Conservation (phyloP, 2,329 filamentous ascomycete species). For the Monilinia polystroma region DNA sequence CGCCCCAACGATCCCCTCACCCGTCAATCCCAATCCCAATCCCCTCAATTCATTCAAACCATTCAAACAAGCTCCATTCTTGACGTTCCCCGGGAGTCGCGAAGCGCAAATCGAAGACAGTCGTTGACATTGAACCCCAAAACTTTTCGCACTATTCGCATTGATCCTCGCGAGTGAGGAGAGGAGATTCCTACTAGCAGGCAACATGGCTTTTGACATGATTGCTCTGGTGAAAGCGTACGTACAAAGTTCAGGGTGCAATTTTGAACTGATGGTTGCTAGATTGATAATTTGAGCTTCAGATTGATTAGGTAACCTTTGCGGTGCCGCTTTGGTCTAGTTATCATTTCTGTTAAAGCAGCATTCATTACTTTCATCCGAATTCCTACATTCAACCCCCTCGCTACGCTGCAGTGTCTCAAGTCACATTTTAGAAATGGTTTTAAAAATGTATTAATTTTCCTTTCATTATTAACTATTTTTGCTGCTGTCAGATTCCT, state of each 20-base stretch:
- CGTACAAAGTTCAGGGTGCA: background rate
- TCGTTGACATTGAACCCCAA: constrained; percentile 25
- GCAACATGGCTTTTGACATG: constrained; percentile 6
- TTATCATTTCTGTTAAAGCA: background rate
- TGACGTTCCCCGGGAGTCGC: background rate
- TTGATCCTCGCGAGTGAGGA: background rate
- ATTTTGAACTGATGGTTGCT: constrained; percentile 2
- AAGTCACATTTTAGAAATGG: background rate
- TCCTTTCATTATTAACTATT: constrained; percentile 11
- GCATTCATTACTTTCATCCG: background rate
- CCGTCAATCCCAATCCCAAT: background rate
- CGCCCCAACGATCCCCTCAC: background rate
- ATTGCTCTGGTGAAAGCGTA: background rate
- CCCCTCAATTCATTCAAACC: background rate
- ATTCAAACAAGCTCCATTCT: background rate
- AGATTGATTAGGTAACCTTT: background rate
- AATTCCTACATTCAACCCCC: constrained; percentile 10
- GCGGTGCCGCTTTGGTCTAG: background rate
- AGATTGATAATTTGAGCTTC: constrained; percentile 10
- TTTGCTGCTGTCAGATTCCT: constrained; percentile 19
- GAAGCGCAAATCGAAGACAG: constrained; percentile 22
- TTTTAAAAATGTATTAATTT: background rate
- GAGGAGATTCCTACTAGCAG: background rate
- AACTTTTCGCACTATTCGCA: constrained; percentile 12
- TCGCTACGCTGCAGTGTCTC: constrained; percentile 19